Evolutionary conservation across 371 early-diverging fungal species (phyloP), one percentile per base, ranked within the genome.

Genomic region (Capillidium heterosporum): DNA sequence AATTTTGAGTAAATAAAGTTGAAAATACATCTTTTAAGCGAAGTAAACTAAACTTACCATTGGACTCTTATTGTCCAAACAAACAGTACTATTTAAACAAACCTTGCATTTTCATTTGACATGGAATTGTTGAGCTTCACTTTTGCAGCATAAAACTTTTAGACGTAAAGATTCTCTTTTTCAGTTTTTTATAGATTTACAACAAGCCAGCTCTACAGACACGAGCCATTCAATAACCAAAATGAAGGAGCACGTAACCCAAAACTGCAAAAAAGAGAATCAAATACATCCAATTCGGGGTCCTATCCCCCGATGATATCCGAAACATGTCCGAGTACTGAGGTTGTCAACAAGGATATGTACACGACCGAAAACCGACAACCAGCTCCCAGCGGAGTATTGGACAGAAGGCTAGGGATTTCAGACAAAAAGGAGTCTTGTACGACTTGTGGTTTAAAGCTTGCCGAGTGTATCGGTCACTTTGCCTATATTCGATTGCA

Each of bases 381-480:
- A 26, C 91, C 92, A 19, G 87, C 84, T 57, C 76, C 76, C 59
- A 78, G 82, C 62, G 94, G 97, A 63, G 91, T 86, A 28, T 79
- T 96, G 26, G 97, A 96, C 71, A 69, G 78, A 64, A 75, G 90
- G 59, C 70, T 96, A 67, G 95, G 94, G 55, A 82, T 86, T 4
- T 82, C 93, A n/a, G 84, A 85, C 61, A 95, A 94, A 66, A 65
- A 69, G 15, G 76, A 71, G 11, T 65, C 68, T 1, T 99, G 99
- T 73, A 81, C 84, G 40, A 99, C 99, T 2, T 99, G 99, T 67
- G 85, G 84, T 10, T 80, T 87, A 64, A 75, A 72, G 52, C 73
- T 93, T 67, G 74, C 82, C 61, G 91, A 94, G 51, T 99, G 99
- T 71, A 82, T 89, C 44, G 99, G 99, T 32, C 99, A 99, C 71